Base-by-base conservation (phyloP, 163 green algal genomes). In the Prototheca cutis region DNA sequence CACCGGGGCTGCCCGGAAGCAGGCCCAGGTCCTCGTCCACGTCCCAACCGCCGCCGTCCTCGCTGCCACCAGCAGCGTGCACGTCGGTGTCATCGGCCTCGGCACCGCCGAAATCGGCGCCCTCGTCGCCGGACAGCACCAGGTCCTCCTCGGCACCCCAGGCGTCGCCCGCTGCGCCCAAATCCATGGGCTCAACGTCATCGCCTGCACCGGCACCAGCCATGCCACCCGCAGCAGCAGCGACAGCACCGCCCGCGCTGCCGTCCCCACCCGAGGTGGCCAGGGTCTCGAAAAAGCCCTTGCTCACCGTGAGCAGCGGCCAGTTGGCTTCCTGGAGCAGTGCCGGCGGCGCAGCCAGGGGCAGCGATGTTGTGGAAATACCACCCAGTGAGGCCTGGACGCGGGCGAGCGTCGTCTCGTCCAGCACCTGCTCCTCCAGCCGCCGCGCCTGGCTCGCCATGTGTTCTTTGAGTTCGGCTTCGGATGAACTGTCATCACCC, bases 221-320 rank as follows among this genome's bases (percentile, higher is more conserved):
- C 8, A 19, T 31, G 55, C 39, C 72, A 10, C 45, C 67, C 23
- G n/a, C 56, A 6, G 40, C 59, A 21, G 40, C 70, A 19, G 24
- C 48, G 18, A 30, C n/a, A 6, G 17, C 45, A 40, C 32, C 10
- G 17, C 21, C 52, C 10, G 42, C 53, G 21, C 32, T 24, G 71
- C 74, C n/a, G 59, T 64, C n/a, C 30, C 23, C 71, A 53, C 59
- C 68, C 30, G 73, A 70, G 40, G 66, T 66, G 3, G 73, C 79
- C 42, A 93, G 76, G n/a, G 71, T 84, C 75, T 97, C 91, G 66
- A 99, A 97, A 76, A 97, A 94, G 70, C 89, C 89, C 82, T 97
- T 97, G 67, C 58, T 85, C 24, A 98, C 90, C 7, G 87, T 89
- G 10, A 98, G 86, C 80, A 98, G 76, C 34, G 93, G 93, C 93